Evolutionary conservation across 2,329 filamentous ascomycete genomes (phyloP).

Genomic region (Alternaria burnsii): DNA sequence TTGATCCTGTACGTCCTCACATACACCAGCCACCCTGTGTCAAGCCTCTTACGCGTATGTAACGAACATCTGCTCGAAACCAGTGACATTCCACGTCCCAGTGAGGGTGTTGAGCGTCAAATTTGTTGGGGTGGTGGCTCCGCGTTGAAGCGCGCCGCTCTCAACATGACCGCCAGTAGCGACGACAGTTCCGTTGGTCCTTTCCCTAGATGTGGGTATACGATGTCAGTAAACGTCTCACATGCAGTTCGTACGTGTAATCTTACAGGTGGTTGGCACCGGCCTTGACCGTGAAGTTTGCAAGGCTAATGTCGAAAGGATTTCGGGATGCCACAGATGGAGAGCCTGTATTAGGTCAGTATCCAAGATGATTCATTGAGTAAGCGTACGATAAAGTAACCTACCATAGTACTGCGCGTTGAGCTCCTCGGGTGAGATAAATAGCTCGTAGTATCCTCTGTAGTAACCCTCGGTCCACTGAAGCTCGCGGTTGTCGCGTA

Average conservation of each 20-base stretch:
- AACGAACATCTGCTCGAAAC: slow-evolving; percentile 40
- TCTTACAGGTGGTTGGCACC: slow-evolving; percentile 64
- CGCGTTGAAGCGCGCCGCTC: slow-evolving; percentile 60
- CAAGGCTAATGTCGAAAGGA: slow-evolving; percentile 69
- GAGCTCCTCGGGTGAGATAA: slow-evolving; percentile 62
- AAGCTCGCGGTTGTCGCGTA: slow-evolving; percentile 65
- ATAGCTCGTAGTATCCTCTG: slow-evolving; percentile 73
- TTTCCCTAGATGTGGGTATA: slow-evolving; percentile 20
- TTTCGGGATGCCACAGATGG: slow-evolving; percentile 68
- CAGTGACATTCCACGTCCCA: slow-evolving; percentile 41
- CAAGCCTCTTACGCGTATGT: slow-evolving; percentile 35
- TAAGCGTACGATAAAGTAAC: not conserved
- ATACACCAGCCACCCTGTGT: not conserved
- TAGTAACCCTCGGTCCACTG: slow-evolving; percentile 78
- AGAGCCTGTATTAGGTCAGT: slow-evolving; percentile 28
- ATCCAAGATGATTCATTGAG: not conserved
- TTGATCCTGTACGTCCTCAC: not conserved
- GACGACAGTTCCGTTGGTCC: slow-evolving; percentile 49
- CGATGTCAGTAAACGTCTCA: no score
- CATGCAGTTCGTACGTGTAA: no score
- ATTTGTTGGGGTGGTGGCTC: slow-evolving; percentile 44
- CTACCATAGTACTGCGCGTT: slow-evolving; percentile 70
- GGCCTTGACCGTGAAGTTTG: slow-evolving; percentile 71
- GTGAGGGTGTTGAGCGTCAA: slow-evolving; percentile 42
- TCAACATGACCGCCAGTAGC: slow-evolving; percentile 57